Conservation (phyloP, 305 asterid species). For the Fraxinus angustifolia region DNA sequence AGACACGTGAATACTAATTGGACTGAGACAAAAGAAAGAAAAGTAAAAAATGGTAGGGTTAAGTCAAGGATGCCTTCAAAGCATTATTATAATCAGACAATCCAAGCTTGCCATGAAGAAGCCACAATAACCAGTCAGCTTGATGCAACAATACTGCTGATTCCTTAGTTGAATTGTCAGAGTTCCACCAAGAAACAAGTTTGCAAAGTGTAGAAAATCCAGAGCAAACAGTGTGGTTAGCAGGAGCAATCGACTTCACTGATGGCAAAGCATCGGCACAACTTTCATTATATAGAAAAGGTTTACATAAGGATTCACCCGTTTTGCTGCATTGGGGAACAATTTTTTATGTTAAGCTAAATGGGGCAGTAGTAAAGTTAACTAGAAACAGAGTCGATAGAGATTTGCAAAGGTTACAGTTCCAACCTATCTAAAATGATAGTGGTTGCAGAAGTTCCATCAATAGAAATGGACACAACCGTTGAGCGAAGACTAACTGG, state of each 20-base stretch:
- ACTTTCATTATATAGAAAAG: slow-evolving; percentile 77
- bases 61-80: slow-evolving; percentile 50
- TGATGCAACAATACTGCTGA: slow-evolving; percentile 80
- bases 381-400: not conserved
- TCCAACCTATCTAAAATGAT: slow-evolving; percentile 67
- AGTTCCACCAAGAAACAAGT: slow-evolving; percentile 88
- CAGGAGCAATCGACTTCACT: slow-evolving; percentile 80
- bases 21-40: not conserved
- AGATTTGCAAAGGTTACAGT: not conserved
- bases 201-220: slow-evolving; percentile 89
- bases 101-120: slow-evolving; percentile 91
- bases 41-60: not conserved
- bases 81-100: slow-evolving; percentile 89
- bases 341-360: not conserved
- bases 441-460: slow-evolving; percentile 95
- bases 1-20: not conserved
- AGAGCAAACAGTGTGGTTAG: slow-evolving; percentile 84
- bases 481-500: slow-evolving; percentile 55
- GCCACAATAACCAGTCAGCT: slow-evolving; percentile 94
- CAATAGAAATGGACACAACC: slow-evolving; percentile 67
- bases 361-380: not conserved
- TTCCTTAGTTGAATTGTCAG: slow-evolving; percentile 36
- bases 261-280: slow-evolving; percentile 69
- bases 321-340: slow-evolving; percentile 44
- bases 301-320: slow-evolving; percentile 64